phyloP scores from a whole-genome alignment of 2,329 filamentous ascomycete species.

The Pyrenochaeta sp. region DNA sequence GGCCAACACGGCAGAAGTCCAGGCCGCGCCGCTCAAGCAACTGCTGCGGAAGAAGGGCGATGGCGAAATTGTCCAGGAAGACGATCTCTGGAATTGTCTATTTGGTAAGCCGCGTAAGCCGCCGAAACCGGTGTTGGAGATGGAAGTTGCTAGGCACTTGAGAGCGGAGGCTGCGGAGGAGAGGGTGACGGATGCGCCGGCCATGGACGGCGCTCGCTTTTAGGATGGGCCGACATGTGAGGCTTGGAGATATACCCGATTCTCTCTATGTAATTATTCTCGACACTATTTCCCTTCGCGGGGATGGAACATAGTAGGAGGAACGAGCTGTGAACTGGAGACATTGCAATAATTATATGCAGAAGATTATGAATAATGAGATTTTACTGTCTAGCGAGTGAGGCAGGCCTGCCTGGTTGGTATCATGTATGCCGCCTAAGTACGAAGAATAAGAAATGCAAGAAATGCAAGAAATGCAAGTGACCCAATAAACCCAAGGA shows the following conservation, averaged over 20 bases:
- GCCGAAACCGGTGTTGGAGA: conserved; percentile 49
- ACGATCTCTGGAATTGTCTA: conserved; percentile 87
- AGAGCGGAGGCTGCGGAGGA: conserved; percentile 63
- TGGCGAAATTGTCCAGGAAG: conserved; percentile 79
- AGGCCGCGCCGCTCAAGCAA: conserved; percentile 73
- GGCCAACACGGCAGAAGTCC: conserved; percentile 84
- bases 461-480: background rate
- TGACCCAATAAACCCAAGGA: background rate
- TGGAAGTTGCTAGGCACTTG: conserved; percentile 59
- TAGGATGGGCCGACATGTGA: background rate
- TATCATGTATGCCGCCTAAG: conserved; percentile 16
- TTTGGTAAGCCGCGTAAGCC: conserved; percentile 66
- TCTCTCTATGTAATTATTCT: background rate
- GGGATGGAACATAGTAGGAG: too few relatives aligned
- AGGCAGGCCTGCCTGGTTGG: conserved; percentile 13
- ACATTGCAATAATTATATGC: background rate
- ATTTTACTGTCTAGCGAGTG: conserved; percentile 3
- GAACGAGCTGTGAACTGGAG: too few relatives aligned
- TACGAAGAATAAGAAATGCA: conserved; percentile 6
- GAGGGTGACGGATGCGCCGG: too few relatives aligned
- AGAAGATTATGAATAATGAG: background rate
- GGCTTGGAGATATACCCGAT: background rate
- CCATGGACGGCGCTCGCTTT: too few relatives aligned
- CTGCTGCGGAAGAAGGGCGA: conserved; percentile 74
- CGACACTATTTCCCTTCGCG: too few relatives aligned